A percentile compares a stretch with the other conserved stretches of the same genome.
These are phyloP conservation scores for Calycina herbarum DNA, from an alignment of 2,329 filamentous ascomycete genomes.

Conservation along the genomic window DNA sequence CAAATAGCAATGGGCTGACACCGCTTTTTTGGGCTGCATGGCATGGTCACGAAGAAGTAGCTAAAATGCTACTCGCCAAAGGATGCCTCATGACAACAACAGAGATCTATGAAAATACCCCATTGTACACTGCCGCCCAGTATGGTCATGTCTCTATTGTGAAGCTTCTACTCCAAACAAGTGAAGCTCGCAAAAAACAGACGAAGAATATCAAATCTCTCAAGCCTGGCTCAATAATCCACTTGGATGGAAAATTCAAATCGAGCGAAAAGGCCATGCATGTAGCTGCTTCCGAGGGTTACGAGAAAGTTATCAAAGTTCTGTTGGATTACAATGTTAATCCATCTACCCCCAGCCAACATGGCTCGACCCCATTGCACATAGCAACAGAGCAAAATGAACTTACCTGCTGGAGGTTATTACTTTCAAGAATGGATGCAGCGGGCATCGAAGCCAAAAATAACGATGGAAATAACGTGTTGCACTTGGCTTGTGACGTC, in stretches of 20 bases:
- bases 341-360: neutral
- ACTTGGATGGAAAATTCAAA: neutral
- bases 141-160: neutral
- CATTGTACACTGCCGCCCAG: neutral
- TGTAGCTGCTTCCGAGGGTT: neutral
- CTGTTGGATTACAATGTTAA: neutral
- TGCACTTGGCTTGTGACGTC: neutral
- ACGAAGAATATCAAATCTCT: neutral
- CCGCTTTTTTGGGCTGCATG: conserved; percentile 1
- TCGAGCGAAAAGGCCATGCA: neutral
- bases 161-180: neutral
- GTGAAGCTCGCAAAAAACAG: neutral
- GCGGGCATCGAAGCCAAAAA: neutral
- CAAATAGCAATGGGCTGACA: neutral
- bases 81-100: neutral
- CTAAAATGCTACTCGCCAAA: neutral
- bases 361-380: neutral
- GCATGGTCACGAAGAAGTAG: neutral
- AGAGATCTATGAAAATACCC: neutral
- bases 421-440: conserved; percentile 1
- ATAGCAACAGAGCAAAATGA: neutral
- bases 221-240: too few relatives aligned
- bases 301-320: neutral
- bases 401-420: neutral
- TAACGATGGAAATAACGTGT: neutral